Base-by-base conservation (phyloP, 345 rosid species). In the Toxicodendron radicans region DNA sequence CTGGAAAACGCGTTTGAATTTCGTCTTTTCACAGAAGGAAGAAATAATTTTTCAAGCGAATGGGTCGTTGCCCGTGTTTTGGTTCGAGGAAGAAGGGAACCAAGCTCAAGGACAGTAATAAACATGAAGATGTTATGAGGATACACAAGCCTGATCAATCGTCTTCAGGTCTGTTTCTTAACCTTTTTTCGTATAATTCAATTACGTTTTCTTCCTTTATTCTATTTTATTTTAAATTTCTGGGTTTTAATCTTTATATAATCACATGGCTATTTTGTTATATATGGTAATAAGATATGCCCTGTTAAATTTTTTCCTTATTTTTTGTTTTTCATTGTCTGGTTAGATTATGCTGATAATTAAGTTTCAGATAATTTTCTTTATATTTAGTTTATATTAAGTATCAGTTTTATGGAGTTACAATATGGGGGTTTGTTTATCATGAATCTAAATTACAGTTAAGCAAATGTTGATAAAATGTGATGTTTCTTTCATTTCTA, bases 11-110 rank as follows among this genome's bases (percentile, higher is more conserved):
- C 9, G 5, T 48, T 59, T 24, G 57, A 13, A 6, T 66, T 56
- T 10, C 7, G 5, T 65, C 11, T 35, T 18, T 24, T 41, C 7
- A 48, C 11, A 4, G 46, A 24, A 73, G 48, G 27, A 62, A 7
- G 43, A 38, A 38, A 38, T 7, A 38, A 38, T 38, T 6, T 38
- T 38, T 7, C 43, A 48, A 64, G 27, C 41, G 62, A 11, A 90
- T 87, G 88, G 81, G 77, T 64, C 48, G 13, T 43, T 87, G 95
- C 75, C 78, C 80, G 8, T 90, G 97, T 82, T 87, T 89, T 66
- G 85, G 89, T 24, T 58, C 49, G 32, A 74, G 73, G 72, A 75
- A 21, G 60, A 21, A 48, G 10, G 72, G 77, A 23, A 67, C 48
- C 76, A 77, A 75, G 76, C 72, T 51, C 49, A 75, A 35, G 53